phyloP scores from a whole-genome alignment of 2,329 filamentous ascomycete genomes.

The Diaporthe destruens region DNA sequence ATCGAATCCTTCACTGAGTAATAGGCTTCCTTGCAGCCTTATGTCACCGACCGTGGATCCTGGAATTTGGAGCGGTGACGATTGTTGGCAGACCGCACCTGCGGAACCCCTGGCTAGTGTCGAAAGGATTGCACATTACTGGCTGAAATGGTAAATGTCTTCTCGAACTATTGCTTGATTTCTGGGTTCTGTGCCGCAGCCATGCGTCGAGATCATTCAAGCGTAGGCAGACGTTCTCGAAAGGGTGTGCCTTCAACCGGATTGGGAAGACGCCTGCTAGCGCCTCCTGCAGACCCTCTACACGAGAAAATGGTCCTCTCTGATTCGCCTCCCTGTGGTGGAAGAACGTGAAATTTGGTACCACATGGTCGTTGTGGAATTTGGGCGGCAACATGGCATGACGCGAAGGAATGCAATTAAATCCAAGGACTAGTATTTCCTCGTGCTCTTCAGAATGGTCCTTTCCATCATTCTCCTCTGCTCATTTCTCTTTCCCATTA shows the following conservation, averaged over 20 bases:
- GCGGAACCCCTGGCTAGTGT: neutral
- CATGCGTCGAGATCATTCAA: conserved; percentile 23
- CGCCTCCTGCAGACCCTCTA: conserved; percentile 6
- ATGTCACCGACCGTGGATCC: neutral
- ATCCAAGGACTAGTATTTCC: conserved; percentile 6
- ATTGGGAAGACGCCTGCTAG: conserved; percentile 13
- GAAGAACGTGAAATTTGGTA: conserved; percentile 14
- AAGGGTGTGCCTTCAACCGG: neutral
- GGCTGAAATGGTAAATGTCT: neutral
- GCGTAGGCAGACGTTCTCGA: conserved; percentile 23
- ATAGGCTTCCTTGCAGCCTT: neutral
- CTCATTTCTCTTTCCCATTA: neutral
- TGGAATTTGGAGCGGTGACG: too few species aligned
- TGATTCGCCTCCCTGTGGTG: conserved; percentile 28
- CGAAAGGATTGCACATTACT: neutral
- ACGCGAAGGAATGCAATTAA: conserved; percentile 28
- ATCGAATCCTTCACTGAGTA: neutral
- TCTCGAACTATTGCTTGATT: conserved; percentile 7
- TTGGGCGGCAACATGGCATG: conserved; percentile 13
- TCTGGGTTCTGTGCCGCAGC: conserved; percentile 8
- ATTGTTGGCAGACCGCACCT: neutral
- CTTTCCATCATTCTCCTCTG: neutral
- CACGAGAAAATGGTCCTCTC: neutral
- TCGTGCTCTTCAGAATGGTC: neutral
- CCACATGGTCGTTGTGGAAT: conserved; percentile 1